These are phyloP conservation scores for Monosporascus sp. DNA, from an alignment of 2,329 filamentous ascomycete genomes.

Conservation along the genomic window DNA sequence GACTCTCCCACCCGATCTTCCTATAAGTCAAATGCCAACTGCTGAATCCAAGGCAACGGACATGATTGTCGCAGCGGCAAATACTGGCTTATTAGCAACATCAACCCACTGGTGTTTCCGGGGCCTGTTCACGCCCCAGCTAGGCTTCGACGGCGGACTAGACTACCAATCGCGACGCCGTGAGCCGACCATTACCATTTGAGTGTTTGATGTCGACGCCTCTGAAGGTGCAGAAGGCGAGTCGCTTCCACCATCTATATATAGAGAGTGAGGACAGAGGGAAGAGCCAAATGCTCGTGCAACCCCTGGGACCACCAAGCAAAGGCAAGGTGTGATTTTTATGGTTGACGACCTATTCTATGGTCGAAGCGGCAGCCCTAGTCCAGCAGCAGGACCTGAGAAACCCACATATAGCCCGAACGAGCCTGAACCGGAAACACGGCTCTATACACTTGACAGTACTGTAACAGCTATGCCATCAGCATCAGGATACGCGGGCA, in stretches of 20 bases:
- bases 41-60: conserved; percentile 37
- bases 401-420: not conserved
- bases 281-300: not conserved
- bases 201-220: conserved; percentile 16
- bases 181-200: conserved; percentile 11
- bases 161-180: conserved; percentile 33
- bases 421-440: not conserved
- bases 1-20: conserved; percentile 28
- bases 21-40: conserved; percentile 33
- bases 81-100: conserved; percentile 20
- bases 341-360: not conserved
- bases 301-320: not conserved
- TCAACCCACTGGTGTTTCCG: conserved; percentile 28
- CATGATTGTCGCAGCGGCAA: conserved; percentile 23
- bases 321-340: not conserved
- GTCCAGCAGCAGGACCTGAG: not conserved
- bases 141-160: conserved; percentile 40
- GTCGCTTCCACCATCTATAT: not conserved
- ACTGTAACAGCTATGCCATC: not conserved
- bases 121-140: conserved; percentile 39
- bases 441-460: not conserved
- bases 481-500: too few species aligned
- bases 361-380: not conserved
- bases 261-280: not conserved
- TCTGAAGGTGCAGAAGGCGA: not conserved